Base-by-base conservation (phyloP, 202 grass and related monocot genomes). In the Tripidium arundinaceum region DNA sequence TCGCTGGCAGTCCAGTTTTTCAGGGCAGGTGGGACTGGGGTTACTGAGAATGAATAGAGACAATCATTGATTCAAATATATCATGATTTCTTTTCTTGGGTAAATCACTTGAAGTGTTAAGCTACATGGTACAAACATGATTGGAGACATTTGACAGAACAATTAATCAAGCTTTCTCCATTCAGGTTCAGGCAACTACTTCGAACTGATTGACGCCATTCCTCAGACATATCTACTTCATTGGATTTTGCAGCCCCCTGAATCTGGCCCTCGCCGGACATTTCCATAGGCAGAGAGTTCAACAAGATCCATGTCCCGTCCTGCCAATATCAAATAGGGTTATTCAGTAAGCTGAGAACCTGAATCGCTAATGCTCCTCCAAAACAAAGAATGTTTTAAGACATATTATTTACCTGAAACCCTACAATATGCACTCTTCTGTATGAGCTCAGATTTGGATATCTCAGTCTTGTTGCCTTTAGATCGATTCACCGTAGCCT, bases 351-450 rank as follows among this genome's bases (percentile, higher is more conserved):
- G 45, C 50, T 76, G 7, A 43, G 42, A 15, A 42, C 36, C 27
- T 46, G 7, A 72, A 65, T 74, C 76, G 73, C 36, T 76, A 55
- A 70, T 37, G 68, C 6, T 71, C 64, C 64, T 59, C 11, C 15
- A 57, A 80, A 60, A 68, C 38, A 24, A 63, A 73, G 8, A 29
- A 54, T 37, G 60, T 36, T 70, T 46, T n/a, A 77, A 72, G n/a
- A 52, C 29, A 68, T 11, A 62, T 18, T 65, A 41, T 19, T 60
- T 87, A 95, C 96, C 92, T 72, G 90, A 93, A 82, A 99, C 92
- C 85, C 96, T 93, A 83, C 92, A 96, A 64, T 95, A 99, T 39
- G 92, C 88, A 81, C 96, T 99, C 78, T 94, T 99, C 81, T 95
- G 88, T 61, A 91, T 87, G 13, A 99, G 92, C 70, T 99, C 96